Base-by-base conservation (phyloP, 441 rosid genomes). In the Pelargonium myrrhifolium region DNA sequence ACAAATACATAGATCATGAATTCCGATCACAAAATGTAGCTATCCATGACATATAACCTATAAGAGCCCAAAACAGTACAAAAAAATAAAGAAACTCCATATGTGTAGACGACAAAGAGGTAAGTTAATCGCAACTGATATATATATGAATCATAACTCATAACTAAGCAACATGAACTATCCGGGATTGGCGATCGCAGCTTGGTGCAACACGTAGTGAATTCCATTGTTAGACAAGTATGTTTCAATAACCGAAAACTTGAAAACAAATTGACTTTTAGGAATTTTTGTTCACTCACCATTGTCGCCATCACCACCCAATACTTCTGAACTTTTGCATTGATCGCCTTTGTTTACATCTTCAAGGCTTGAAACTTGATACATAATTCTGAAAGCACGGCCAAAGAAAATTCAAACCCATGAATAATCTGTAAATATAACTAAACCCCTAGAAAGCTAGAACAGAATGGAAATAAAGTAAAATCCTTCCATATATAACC, bases 241-340 rank as follows among this genome's bases (percentile, higher is more conserved):
- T 9, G 11, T 9, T 14, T 58, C 10, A 37, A 20, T 58, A 22
- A 9, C 15, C 12, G 18, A 53, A 59, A 62, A 24, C 37, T 42
- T 15, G 18, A 12, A 47, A 47, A 51, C 49, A 47, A 47, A 47
- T n/a, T 45, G 31, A 3, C 21, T n/a, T 10, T 21, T 20, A 12
- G 62, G 65, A 65, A 26, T 14, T 31, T 9, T 14, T 22, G 24
- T 15, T 42, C 9, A 47, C 58, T 66, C 67, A 76, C 78, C 75
- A 14, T 7, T 56, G 31, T 31, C 66, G 74, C 55, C 71, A 45
- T 74, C 62, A 45, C 60, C 68, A 56, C 65, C 71, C 56, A 68
- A 70, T 24, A 65, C 60, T 14, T 68, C 39, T 20, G 71, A 69
- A 66, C 11, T 62, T 66, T 58, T 24, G 60, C 68, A 63, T 11